Evolutionary conservation across 331 rosid genomes (phyloP).

Genomic region (Rhamnella rubrinervis): DNA sequence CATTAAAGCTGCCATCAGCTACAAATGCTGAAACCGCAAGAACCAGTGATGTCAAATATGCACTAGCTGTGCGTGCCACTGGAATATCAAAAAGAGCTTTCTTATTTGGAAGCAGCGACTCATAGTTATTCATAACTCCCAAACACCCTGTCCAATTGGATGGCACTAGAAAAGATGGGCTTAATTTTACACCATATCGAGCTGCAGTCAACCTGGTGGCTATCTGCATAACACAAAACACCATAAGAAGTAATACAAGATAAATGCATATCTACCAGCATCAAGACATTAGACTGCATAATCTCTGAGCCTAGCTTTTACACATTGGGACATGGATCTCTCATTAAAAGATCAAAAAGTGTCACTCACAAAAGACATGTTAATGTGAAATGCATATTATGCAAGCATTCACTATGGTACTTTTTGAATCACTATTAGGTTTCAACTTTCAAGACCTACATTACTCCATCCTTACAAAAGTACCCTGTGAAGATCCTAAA

Average conservation of each 20-base stretch:
- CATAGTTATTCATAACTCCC: constrained; percentile 94
- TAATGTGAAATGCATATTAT: too few relatives aligned
- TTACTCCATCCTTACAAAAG: too few relatives aligned
- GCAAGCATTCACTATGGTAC: too few relatives aligned
- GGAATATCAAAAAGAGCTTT: constrained; percentile 89
- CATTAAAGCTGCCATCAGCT: constrained; percentile 89
- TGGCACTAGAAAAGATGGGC: constrained; percentile 93
- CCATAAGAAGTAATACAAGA: background rate
- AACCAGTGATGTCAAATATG: constrained; percentile 73
- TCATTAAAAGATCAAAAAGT: too few relatives aligned
- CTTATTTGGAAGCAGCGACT: constrained; percentile 79
- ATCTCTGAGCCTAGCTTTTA: background rate
- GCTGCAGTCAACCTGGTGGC: constrained; percentile 88
- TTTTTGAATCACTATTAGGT: too few relatives aligned
- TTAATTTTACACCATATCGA: constrained; percentile 75
- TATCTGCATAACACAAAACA: constrained; percentile 45
- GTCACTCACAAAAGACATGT: too few relatives aligned
- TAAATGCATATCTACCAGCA: background rate
- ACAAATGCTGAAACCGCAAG: constrained; percentile 80
- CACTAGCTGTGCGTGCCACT: constrained; percentile 81
- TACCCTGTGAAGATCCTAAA: too few relatives aligned
- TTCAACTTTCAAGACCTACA: too few relatives aligned
- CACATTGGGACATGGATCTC: background rate
- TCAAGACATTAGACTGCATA: background rate
- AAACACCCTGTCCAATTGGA: constrained; percentile 93